Base-by-base conservation (phyloP, 441 rosid species). In the Geranium incanum region DNA sequence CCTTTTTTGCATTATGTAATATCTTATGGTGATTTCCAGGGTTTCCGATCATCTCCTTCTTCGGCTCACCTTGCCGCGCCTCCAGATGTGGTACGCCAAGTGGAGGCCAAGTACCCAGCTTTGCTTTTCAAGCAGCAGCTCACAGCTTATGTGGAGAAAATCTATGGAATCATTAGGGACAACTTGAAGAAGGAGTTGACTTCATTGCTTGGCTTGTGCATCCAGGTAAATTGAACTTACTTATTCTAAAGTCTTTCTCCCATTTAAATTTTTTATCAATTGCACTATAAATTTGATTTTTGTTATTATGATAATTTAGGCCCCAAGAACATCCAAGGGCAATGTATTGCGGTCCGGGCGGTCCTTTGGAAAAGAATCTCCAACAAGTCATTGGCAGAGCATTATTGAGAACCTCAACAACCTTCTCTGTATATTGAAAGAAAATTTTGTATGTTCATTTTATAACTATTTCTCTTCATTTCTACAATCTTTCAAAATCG, bases 41-140 rank as follows among this genome's bases (percentile, higher is more conserved):
- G 95, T 76, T 91, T 92, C 75, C 95, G 95, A 71, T 79, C 94
- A 59, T 81, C 98, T 45, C 52, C 52, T 19, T 81, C 92, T 12
- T 86, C 83, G 74, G 87, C 89, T 67, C 75, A 80, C 65, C 87
- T 87, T 74, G 89, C 92, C 72, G 88, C 86, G 63, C 75, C 80
- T 19, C 67, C 36, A 23, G 95, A 87, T 69, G 67, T 79, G 39
- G 83, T 86, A 48, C 86, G 78, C 45, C 87, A 81, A 80, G 93
- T 92, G 68, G 99, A 91, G 76, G 96, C 96, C 41, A 91, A 85
- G 79, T 91, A 89, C 76, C 98, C 99, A 75, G 98, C 97, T 69
- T 78, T 86, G 80, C 92, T 92, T 76, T 95, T 95, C 74, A 87
- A 88, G 87, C 96, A 95, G 81, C 99, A 95, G 78, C 90, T 95